Conservation (phyloP, 1,284 basidiomycete genomes). For the Puccinia hordei region DNA sequence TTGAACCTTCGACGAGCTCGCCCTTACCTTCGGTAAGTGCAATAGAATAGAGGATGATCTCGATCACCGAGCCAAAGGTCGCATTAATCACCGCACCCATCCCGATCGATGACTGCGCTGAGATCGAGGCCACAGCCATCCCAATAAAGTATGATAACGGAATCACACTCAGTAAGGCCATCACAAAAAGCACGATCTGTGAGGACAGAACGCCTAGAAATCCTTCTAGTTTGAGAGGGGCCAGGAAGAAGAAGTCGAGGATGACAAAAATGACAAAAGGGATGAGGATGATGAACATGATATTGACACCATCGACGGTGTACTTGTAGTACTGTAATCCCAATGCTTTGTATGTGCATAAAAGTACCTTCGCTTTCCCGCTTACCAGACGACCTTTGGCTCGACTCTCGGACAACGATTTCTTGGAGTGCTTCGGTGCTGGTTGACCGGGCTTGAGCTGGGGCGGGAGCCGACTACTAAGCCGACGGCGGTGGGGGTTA, state of each 20-base stretch:
- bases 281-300: slow-evolving; percentile 93
- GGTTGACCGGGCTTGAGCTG: slow-evolving; percentile 71
- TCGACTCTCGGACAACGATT: slow-evolving; percentile 63
- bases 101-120: slow-evolving; percentile 94
- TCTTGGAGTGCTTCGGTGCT: slow-evolving; percentile 66
- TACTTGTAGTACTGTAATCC: slow-evolving; percentile 98
- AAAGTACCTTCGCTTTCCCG: slow-evolving; percentile 70
- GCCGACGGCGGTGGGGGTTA: slow-evolving; percentile 40
- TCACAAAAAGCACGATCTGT: slow-evolving; percentile 79
- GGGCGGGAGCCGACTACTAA: slow-evolving; percentile 61
- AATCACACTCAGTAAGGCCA: slow-evolving; percentile 87
- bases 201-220: slow-evolving; percentile 73
- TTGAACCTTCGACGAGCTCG: slow-evolving; percentile 91
- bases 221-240: slow-evolving; percentile 65
- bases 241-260: slow-evolving; percentile 82
- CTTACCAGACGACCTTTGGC: slow-evolving; percentile 62
- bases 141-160: slow-evolving; percentile 99
- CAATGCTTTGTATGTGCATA: slow-evolving; percentile 91
- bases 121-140: slow-evolving; percentile 98
- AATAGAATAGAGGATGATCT: slow-evolving; percentile 90
- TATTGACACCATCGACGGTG: slow-evolving; percentile 97
- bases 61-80: slow-evolving; percentile 96
- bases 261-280: slow-evolving; percentile 94
- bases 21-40: slow-evolving; percentile 87
- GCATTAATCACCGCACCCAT: slow-evolving; percentile 99